Base-by-base conservation (phyloP, 495 filamentous ascomycete species). In the Saxophila tyrrhenica region DNA sequence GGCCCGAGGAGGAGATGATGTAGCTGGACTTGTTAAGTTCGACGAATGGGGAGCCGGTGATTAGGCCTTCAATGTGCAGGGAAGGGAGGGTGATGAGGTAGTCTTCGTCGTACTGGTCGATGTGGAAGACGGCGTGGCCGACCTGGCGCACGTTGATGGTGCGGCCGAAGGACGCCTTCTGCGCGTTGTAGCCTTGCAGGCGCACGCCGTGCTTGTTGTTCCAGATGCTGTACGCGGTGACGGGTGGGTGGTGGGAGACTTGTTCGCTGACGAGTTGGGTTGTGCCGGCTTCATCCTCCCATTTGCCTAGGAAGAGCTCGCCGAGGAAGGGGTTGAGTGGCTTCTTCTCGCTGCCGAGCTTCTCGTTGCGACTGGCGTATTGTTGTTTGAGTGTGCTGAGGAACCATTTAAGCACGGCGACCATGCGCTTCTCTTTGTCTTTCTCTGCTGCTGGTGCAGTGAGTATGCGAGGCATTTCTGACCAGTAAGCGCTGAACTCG, bases 401-500 rank as follows among this genome's bases (percentile, higher is more conserved):
- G 72, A 98, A 98, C 92, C 92, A 98, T 68, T 92, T 95, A 51
- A 97, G 73, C 19, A 98, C 94, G 9, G 89, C 73, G 54, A 96
- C 69, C 8, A 89, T 83, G 51, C 92, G 80, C 74, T 90, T 94
- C 55, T 81, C 79, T 1, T 90, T 80, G 63, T 95, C 85, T 19
- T 78, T 51, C 68, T 96, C 92, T 46, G 76, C 75, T 20, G 88
- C 85, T 0, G 91, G 88, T 5, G 92, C 91, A 29, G 87, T 81
- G 64, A 98, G 92, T 51, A 94, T 70, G 55, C 78, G 74, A 1
- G 92, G 92, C 64, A 96, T 91, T 70, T 97, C 91, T 39, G 84
- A 83, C 94, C 92, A 98, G 75, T 96, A 97, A 46, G 89, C 87
- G 54, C 86, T 90, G 74, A 91, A 98, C 68, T 98, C 92, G 59